Percentiles rank a stretch among this genome's conserved stretches.
These are phyloP conservation scores for Myotisia sp. DNA, from an alignment of 2,329 filamentous ascomycete genomes.

Conservation along the genomic window DNA sequence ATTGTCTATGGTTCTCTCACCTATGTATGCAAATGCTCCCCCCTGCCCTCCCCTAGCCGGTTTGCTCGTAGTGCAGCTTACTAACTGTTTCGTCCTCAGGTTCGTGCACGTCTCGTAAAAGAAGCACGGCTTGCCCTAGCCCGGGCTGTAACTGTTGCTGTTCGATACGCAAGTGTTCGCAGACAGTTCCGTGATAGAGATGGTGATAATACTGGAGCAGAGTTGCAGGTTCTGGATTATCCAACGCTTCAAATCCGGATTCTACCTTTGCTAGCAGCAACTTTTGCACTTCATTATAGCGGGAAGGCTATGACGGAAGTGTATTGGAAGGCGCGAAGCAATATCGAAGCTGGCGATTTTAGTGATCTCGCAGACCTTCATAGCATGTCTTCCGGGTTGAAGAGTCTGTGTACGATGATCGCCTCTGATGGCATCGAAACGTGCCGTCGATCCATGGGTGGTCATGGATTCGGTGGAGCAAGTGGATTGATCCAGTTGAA, in stretches of 20 bases:
- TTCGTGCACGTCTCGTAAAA: conserved; percentile 21
- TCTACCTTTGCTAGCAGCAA: conserved; percentile 39
- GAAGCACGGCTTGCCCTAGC: conserved; percentile 40
- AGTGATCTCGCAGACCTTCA: conserved; percentile 38
- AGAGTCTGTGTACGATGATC: conserved; percentile 39
- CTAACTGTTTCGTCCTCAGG: conserved; percentile 6
- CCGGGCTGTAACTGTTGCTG: conserved; percentile 39
- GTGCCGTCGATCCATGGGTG: conserved; percentile 40
- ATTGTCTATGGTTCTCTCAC: conserved; percentile 12
- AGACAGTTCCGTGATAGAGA: conserved; percentile 39
- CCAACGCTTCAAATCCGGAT: conserved; percentile 42
- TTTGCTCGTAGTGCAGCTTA: too few relatives aligned
- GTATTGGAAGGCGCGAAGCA: conserved; percentile 32
- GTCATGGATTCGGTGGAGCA: conserved; percentile 40
- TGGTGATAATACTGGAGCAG: conserved; percentile 22
- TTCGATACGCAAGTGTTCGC: conserved; percentile 37
- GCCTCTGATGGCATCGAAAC: conserved; percentile 42
- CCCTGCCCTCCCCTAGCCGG: too few relatives aligned
- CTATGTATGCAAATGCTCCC: conserved; percentile 3
- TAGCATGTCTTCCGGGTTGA: conserved; percentile 40
- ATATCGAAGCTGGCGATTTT: conserved; percentile 39
- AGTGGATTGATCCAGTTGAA: conserved; percentile 41
- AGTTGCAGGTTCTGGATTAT: conserved; percentile 39
- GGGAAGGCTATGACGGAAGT: conserved; percentile 36
- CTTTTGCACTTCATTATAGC: conserved; percentile 36